Conservation (phyloP, 1,284 basidiomycete genomes). For the Ganoderma leucocontextum region DNA sequence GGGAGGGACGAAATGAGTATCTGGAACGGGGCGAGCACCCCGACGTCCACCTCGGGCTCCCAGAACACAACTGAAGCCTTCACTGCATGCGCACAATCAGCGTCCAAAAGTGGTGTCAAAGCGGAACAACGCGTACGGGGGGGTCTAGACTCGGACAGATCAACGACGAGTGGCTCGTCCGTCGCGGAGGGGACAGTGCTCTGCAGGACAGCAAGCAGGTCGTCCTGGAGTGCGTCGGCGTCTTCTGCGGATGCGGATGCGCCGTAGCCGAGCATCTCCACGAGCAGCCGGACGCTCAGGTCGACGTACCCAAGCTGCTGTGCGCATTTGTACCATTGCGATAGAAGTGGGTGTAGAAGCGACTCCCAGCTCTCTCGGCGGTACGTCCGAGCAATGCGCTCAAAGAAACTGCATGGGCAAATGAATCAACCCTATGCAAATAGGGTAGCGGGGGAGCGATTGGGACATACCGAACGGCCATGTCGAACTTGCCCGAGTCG, state of each 20-base stretch:
- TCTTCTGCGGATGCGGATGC: conserved; percentile 48
- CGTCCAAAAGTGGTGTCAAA: too few species aligned
- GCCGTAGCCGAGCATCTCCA: conserved; percentile 82
- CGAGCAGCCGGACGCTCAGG: conserved; percentile 71
- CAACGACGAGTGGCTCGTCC: conserved; percentile 64
- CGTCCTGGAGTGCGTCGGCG: conserved; percentile 61
- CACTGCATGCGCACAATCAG: conserved; percentile 53
- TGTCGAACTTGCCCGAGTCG: conserved; percentile 78
- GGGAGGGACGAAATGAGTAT: conserved; percentile 63
- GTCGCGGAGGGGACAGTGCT: conserved; percentile 70
- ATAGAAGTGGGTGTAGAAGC: conserved; percentile 75
- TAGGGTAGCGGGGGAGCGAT: neutral
- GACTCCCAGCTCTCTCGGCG: conserved; percentile 80
- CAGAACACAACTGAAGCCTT: conserved; percentile 76
- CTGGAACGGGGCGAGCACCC: conserved; percentile 76
- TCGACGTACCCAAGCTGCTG: conserved; percentile 80
- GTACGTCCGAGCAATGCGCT: conserved; percentile 87
- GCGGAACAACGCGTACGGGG: conserved; percentile 58
- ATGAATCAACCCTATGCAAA: neutral
- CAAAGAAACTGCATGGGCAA: conserved; percentile 73
- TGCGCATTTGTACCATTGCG: conserved; percentile 83
- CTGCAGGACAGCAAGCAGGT: conserved; percentile 76
- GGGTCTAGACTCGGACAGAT: conserved; percentile 66
- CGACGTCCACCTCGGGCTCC: conserved; percentile 65
- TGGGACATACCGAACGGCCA: conserved; percentile 74